Percentiles rank a stretch among this genome's conserved stretches.
These are phyloP conservation scores for Rutstroemia sp. DNA, from an alignment of 2,329 filamentous ascomycete species.

Conservation along the genomic window DNA sequence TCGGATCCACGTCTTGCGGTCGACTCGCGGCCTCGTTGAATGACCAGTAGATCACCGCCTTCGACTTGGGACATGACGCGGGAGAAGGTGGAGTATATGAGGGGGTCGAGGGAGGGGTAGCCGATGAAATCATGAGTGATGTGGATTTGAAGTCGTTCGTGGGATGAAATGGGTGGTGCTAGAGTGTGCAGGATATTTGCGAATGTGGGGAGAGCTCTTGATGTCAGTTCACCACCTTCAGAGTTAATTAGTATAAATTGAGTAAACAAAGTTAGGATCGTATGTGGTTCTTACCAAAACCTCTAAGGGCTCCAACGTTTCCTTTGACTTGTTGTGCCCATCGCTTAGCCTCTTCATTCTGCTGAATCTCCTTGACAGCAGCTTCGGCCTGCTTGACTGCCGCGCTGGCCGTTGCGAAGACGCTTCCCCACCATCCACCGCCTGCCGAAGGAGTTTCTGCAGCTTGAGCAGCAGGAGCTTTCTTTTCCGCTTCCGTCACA, in stretches of 20 bases:
- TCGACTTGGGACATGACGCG: conserved; percentile 99
- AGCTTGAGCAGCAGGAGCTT: conserved; percentile 38
- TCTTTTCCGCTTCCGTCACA: conserved; percentile 50
- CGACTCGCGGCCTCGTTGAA: conserved; percentile 87
- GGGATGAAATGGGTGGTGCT: conserved; percentile 90
- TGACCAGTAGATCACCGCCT: conserved; percentile 86
- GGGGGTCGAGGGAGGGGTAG: conserved; percentile 88
- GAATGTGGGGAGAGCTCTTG: conserved; percentile 86
- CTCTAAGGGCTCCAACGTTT: conserved; percentile 72
- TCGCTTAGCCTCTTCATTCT: conserved; percentile 92
- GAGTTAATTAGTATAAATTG: conserved; percentile 10
- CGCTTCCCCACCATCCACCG: conserved; percentile 83
- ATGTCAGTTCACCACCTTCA: conserved; percentile 76
- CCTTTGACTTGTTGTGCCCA: conserved; percentile 93
- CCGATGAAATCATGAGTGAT: conserved; percentile 92
- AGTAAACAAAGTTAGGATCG: not conserved
- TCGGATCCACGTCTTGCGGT: conserved; percentile 60
- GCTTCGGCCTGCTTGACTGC: conserved; percentile 89
- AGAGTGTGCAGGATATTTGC: conserved; percentile 91
- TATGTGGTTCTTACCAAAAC: conserved; percentile 51
- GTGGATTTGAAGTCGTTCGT: conserved; percentile 95
- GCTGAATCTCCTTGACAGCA: conserved; percentile 88
- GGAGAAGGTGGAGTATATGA: conserved; percentile 86
- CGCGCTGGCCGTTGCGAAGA: conserved; percentile 68
- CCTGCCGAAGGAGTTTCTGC: conserved; percentile 34